Base-by-base conservation (phyloP, 2,329 filamentous ascomycete genomes). In the Aspergillus amoenus region DNA sequence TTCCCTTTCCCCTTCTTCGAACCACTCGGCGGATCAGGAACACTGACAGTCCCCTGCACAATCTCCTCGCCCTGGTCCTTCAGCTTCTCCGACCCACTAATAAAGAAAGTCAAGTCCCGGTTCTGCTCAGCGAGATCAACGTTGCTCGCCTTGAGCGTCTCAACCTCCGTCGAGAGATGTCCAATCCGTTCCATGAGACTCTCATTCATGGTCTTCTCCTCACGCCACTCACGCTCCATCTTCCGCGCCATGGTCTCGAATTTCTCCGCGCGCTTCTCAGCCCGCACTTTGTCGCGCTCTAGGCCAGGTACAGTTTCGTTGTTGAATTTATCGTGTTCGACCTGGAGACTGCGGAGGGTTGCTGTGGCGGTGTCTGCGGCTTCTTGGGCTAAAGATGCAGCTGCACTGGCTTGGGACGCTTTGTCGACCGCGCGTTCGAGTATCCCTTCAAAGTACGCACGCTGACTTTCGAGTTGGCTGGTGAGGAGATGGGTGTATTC, bases 401-500 rank as follows among this genome's bases (percentile, higher is more conserved):
- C 81, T 0, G 84, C 80, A 0, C 84, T 81, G 0, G 93, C 91
- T 67, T 88, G 85, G 1, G 87, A 83, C 0, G 93, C 93, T 76
- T 97, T 97, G 73, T 96, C 91, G 0, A 89, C 92, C 0, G 91
- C 91, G 61, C 95, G 91, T 67, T 88, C 88, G 52, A 99, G 84
- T 72, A 96, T 86, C 65, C 96, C 93, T 72, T 97, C 93, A 66
- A 96, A 99, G 75, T 97, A 99, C 0, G 90, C 82, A 9, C 94
- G 85, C 72, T 99, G 94, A 43, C 88, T 92, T 71, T 97, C 94
- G 2, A 99, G 85, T 70, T 99, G 94, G 58, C 88, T 93, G 3
- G 91, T 95, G 11, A 99, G 84, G 2, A 99, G 84, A 69, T 97
- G 93, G 0, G 93, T 94, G 73, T 97, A 99, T 76, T 99, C 94